Evolutionary conservation across 306 rosid species (phyloP), one percentile per base, ranked within the genome.

Genomic region (Benincasa hispida): DNA sequence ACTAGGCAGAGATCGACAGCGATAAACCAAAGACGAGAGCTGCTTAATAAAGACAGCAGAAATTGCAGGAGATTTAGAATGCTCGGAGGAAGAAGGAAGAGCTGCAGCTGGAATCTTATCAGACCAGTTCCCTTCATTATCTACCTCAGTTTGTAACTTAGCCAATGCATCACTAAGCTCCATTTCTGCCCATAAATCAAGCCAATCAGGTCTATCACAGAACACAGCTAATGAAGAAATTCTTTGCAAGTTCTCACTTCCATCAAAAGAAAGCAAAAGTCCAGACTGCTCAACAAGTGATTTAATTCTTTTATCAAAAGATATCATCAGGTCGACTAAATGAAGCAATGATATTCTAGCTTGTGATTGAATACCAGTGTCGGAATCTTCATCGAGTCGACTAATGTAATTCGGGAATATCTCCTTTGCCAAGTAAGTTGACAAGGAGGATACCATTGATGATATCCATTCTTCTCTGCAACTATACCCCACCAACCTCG

Each of bases 401-500:
- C 48, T 83, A 82, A 83, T 81, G 65, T 82, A 87, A 58, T 77
- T 82, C 39, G 97, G 98, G 81, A 94, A 94, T 35, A 90, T 83
- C 85, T 89, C 98, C 80, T 90, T 94, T 10, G 91, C 97, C 81
- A 94, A 76, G 90, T 92, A 88, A 50, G 92, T 90, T 51, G 91
- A 83, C 86, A 94, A 87, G 70, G 97, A 88, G 69, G 94, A 85
- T 51, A 91, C 91, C 88, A 88, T 91, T 56, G 86, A 92, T 8
- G 97, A 90, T 81, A 93, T 87, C 98, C 97, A 93, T 87, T 93
- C 97, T 90, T 93, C 97, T 81, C 96, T 84, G 85, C 94, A 90
- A 86, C 97, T 90, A 85, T 91, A 93, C 60, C 98, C 97, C 18
- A 84, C 75, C 68, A 93, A 79, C 87, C 85, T 88, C 73, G 94